These are phyloP conservation scores for Agrocybe pediades DNA, from an alignment of 768 basidiomycete species.

Conservation along the genomic window DNA sequence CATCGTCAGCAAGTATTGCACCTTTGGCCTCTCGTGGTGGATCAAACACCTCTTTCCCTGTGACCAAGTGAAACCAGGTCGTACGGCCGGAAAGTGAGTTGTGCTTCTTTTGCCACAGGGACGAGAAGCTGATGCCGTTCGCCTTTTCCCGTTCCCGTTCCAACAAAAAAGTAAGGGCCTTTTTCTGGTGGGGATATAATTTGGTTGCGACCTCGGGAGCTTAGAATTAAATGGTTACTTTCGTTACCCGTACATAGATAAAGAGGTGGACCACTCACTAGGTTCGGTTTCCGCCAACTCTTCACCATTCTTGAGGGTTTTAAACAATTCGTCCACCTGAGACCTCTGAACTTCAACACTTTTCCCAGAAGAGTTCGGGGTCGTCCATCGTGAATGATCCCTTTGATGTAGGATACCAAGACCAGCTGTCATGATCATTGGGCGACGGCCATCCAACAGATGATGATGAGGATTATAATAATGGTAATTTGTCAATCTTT, in stretches of 20 bases:
- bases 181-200: constrained; percentile 97
- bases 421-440: constrained; percentile 40
- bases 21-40: constrained; percentile 79
- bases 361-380: constrained; percentile 58
- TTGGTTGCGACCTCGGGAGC: constrained; percentile 76
- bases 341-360: constrained; percentile 89
- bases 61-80: constrained; percentile 83
- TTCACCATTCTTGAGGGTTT: constrained; percentile 82
- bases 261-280: constrained; percentile 52
- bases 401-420: constrained; percentile 36
- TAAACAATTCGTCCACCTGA: constrained; percentile 94
- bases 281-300: constrained; percentile 87
- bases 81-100: constrained; percentile 47
- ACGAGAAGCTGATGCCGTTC: constrained; percentile 62
- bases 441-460: constrained; percentile 65
- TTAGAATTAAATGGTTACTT: constrained; percentile 26
- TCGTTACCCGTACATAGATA: constrained; percentile 12
- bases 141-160: constrained; percentile 78
- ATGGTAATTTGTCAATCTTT: constrained; percentile 59
- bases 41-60: constrained; percentile 69
- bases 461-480: constrained; percentile 93
- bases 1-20: constrained; percentile 95
- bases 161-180: constrained; percentile 92
- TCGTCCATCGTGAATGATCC: constrained; percentile 54
- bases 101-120: constrained; percentile 66